These are phyloP conservation scores for Globisporangium canariense DNA, from an alignment of 352 stramenopile species.

Conservation along the genomic window DNA sequence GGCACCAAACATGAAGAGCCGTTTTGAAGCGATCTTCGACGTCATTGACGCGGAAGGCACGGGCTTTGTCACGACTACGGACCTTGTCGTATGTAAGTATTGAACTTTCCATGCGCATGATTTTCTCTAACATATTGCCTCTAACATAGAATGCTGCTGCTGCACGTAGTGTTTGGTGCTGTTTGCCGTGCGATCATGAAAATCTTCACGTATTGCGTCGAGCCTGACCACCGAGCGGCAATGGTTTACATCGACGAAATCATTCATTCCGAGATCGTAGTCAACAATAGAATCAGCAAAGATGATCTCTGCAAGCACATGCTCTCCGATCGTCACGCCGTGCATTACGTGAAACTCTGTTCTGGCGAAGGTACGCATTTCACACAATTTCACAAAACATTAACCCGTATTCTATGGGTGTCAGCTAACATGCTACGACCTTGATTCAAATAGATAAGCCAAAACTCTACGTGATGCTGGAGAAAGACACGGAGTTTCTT, in stretches of 20 bases:
- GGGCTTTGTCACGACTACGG: constrained; percentile 31
- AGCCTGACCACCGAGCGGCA: constrained; percentile 31
- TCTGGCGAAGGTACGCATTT: constrained; percentile 35
- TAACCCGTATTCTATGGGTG: neutral
- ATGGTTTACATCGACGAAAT: constrained; percentile 46
- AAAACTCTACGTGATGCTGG: constrained; percentile 61
- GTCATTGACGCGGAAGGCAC: constrained; percentile 40
- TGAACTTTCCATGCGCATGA: neutral
- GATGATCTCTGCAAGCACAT: constrained; percentile 44
- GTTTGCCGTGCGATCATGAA: constrained; percentile 53
- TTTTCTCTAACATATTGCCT: neutral
- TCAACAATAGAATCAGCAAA: constrained; percentile 28
- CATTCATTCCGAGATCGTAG: constrained; percentile 27
- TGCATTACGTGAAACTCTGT: constrained; percentile 66
- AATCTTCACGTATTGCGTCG: constrained; percentile 50
- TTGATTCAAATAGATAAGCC: constrained; percentile 35
- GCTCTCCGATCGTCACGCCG: constrained; percentile 42
- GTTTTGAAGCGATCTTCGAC: constrained; percentile 69
- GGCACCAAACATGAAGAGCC: constrained; percentile 46
- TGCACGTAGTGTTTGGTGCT: constrained; percentile 37
- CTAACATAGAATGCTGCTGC: constrained; percentile 3
- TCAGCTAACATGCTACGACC: neutral
- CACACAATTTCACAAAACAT: neutral
- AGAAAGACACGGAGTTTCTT: constrained; percentile 59
- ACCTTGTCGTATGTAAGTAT: constrained; percentile 43